phyloP scores from a whole-genome alignment of 495 filamentous ascomycete genomes.

The Venustampulla echinocandica region DNA sequence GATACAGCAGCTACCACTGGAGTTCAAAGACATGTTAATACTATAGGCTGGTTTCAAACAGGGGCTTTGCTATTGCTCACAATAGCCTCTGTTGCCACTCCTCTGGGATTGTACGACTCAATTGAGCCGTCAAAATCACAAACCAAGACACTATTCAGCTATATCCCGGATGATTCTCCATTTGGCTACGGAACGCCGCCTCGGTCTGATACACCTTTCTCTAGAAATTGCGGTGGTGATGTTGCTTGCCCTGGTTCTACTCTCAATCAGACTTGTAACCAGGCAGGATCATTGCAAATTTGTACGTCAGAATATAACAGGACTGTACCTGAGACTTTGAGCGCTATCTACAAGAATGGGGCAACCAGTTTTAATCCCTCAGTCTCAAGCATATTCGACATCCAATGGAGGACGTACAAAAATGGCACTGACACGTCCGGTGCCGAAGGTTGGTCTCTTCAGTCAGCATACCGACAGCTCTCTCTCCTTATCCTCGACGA shows the following conservation, averaged over 20 bases:
- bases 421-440: not conserved
- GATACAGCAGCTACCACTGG: not conserved
- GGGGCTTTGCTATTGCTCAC: not conserved
- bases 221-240: not conserved
- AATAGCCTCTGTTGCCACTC: not conserved
- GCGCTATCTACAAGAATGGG: constrained; percentile 26
- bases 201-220: not conserved
- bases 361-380: constrained; percentile 12
- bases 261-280: not conserved
- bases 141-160: not conserved
- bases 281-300: not conserved
- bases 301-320: constrained; percentile 4
- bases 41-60: constrained; percentile 3
- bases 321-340: constrained; percentile 20
- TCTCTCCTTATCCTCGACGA: constrained; percentile 25
- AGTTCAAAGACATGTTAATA: not conserved
- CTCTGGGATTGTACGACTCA: not conserved
- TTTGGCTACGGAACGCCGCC: not conserved
- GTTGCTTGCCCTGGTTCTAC: not conserved
- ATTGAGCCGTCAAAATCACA: not conserved
- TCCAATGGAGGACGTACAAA: constrained; percentile 27
- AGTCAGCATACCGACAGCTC: constrained; percentile 14
- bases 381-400: constrained; percentile 32
- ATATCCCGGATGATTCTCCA: not conserved
- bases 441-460: not conserved